A percentile compares a stretch with the other conserved stretches of the same genome.
Evolutionary conservation across 768 basidiomycete genomes (phyloP).

Genomic region (Serendipita sp.): DNA sequence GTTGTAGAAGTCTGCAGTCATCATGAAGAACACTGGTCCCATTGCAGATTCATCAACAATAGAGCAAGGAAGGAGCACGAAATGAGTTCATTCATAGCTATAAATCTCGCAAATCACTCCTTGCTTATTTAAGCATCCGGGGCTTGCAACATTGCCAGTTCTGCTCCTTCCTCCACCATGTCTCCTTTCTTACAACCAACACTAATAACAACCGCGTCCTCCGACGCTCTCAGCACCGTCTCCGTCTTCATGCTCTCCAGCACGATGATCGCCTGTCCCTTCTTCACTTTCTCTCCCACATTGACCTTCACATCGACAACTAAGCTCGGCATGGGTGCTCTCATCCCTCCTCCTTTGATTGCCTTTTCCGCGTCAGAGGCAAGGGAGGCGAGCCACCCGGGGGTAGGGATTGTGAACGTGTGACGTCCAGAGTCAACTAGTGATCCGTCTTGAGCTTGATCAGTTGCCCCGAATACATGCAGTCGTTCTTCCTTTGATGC

Average conservation of each 20-base stretch:
- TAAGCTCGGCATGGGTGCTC: conserved; percentile 86
- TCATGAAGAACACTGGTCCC: background rate
- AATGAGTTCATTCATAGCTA: too few relatives aligned
- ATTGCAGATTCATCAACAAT: too few relatives aligned
- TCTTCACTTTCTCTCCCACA: conserved; percentile 62
- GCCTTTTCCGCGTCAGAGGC: conserved; percentile 42
- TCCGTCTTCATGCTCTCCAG: conserved; percentile 98
- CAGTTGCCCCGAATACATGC: conserved; percentile 30
- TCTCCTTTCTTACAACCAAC: conserved; percentile 73
- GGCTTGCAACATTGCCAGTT: conserved; percentile 38
- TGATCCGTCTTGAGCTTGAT: background rate
- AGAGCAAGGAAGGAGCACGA: too few relatives aligned
- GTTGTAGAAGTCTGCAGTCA: background rate
- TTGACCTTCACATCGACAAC: conserved; percentile 77
- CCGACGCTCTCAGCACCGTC: conserved; percentile 63
- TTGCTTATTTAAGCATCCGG: background rate
- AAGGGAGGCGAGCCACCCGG: conserved; percentile 52
- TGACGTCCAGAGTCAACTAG: background rate
- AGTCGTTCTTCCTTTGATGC: conserved; percentile 53
- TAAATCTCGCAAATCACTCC: background rate
- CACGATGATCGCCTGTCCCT: conserved; percentile 66
- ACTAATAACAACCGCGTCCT: conserved; percentile 49
- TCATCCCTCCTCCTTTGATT: conserved; percentile 42
- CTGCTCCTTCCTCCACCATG: conserved; percentile 79
- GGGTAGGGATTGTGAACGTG: conserved; percentile 49